Percentiles rank a stretch among this genome's conserved stretches.
These are phyloP conservation scores for Puccinia triticina DNA, from an alignment of 1,284 basidiomycete genomes.

Conservation along the genomic window DNA sequence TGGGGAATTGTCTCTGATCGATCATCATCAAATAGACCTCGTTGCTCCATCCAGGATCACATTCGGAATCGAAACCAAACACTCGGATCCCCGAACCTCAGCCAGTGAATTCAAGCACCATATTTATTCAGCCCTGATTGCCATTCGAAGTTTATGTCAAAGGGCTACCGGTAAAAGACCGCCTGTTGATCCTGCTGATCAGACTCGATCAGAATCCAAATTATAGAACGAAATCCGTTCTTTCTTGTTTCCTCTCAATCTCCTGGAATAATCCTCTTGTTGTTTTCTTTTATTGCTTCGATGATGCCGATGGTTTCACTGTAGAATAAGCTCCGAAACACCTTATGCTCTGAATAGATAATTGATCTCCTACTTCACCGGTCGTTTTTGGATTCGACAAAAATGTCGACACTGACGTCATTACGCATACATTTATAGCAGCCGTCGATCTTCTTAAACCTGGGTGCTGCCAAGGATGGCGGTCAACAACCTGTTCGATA, in stretches of 20 bases:
- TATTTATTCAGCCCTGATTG: constrained; percentile 71
- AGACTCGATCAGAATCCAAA: constrained; percentile 4
- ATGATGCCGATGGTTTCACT: neutral
- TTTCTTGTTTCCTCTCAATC: neutral
- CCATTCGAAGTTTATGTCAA: constrained; percentile 71
- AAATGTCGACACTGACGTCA: neutral
- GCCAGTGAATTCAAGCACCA: constrained; percentile 72
- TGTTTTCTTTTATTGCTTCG: neutral
- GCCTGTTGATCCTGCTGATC: neutral
- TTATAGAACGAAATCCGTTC: neutral
- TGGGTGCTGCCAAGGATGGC: neutral
- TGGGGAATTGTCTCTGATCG: constrained; percentile 23
- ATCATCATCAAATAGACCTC: constrained; percentile 67
- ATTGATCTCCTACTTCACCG: no score
- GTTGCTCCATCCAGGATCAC: constrained; percentile 79
- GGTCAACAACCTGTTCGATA: neutral
- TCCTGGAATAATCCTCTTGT: neutral
- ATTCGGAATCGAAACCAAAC: constrained; percentile 92
- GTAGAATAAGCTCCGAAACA: no score
- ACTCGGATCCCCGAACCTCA: constrained; percentile 71
- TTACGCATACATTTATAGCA: neutral
- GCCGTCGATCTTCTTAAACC: no score
- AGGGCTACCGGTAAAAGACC: constrained; percentile 33
- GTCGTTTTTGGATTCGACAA: no score
- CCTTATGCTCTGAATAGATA: no score